phyloP scores from a whole-genome alignment of 768 basidiomycete genomes.

The Chalciporus sphaerocephalus region DNA sequence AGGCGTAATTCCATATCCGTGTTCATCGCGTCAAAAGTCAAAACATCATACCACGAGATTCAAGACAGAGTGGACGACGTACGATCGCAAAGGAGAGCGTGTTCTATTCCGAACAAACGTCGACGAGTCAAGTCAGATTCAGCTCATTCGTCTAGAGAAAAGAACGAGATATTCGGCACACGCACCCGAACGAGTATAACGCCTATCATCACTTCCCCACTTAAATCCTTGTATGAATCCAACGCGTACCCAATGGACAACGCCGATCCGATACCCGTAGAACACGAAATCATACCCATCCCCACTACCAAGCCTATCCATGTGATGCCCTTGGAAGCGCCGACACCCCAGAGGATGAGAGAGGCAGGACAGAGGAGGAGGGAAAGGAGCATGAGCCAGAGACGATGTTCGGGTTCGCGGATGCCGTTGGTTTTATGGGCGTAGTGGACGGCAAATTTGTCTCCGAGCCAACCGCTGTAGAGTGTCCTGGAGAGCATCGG shows the following conservation, averaged over 20 bases:
- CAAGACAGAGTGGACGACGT: background rate
- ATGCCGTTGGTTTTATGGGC: slow-evolving; percentile 15
- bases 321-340: slow-evolving; percentile 14
- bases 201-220: slow-evolving; percentile 20
- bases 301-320: slow-evolving; percentile 17
- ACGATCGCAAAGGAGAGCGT: slow-evolving; percentile 19
- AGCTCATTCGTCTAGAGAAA: no score
- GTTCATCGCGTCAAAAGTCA: no score
- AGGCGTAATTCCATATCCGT: slow-evolving; percentile 21
- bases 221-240: slow-evolving; percentile 19
- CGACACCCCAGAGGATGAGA: slow-evolving; percentile 20
- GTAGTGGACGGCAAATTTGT: slow-evolving; percentile 18
- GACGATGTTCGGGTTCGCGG: slow-evolving; percentile 21
- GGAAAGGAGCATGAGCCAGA: slow-evolving; percentile 24
- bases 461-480: slow-evolving; percentile 20
- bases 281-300: slow-evolving; percentile 21
- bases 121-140: no score
- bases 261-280: slow-evolving; percentile 18
- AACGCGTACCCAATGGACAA: slow-evolving; percentile 19
- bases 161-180: no score
- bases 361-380: slow-evolving; percentile 15
- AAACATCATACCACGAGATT: no score
- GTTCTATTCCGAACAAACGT: slow-evolving; percentile 8
- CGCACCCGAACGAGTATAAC: slow-evolving; percentile 20
- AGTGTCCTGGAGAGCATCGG: slow-evolving; percentile 3